phyloP scores from a whole-genome alignment of 2,329 filamentous ascomycete genomes.

The Xylaria sp. region DNA sequence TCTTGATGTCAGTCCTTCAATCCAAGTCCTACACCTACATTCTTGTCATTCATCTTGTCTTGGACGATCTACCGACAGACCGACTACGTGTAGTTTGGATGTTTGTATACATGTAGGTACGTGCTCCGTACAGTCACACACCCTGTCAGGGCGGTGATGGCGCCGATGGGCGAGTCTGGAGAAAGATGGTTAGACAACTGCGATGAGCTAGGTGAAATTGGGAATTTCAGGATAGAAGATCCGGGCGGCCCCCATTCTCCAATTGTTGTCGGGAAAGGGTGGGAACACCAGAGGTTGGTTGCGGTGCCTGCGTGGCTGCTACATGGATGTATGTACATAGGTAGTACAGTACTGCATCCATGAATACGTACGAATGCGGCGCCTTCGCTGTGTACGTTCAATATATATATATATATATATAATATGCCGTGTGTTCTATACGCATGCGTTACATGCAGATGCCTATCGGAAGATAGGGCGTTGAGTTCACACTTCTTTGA shows the following conservation, averaged over 20 bases:
- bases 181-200: not conserved
- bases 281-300: not conserved
- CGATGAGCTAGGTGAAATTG: not conserved
- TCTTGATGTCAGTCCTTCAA: no score
- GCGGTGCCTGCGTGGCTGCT: not conserved
- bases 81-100: not conserved
- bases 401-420: no score
- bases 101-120: not conserved
- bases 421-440: no score
- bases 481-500: no score
- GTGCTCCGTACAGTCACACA: not conserved
- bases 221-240: constrained; percentile 14
- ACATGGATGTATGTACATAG: no score
- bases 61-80: not conserved
- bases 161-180: not conserved
- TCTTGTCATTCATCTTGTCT: no score
- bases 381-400: no score
- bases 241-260: constrained; percentile 17
- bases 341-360: no score
- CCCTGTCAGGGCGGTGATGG: not conserved
- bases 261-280: constrained; percentile 9
- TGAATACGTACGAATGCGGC: no score
- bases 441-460: no score
- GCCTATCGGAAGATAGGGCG: no score
- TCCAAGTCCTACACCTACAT: no score